Base-by-base conservation (phyloP, 352 stramenopile species). In the Globisporangium apiculatum region DNA sequence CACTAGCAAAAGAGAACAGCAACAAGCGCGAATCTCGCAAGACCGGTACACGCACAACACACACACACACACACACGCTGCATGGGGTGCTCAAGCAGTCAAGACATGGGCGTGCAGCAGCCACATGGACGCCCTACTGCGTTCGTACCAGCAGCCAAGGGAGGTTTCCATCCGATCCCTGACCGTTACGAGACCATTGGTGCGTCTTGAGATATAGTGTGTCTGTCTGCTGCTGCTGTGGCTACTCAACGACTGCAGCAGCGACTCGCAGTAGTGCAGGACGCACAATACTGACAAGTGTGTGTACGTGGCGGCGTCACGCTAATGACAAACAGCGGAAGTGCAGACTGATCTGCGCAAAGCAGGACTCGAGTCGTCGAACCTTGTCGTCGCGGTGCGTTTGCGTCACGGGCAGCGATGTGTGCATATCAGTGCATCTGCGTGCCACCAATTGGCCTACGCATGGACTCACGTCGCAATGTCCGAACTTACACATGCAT, bases 331-430 rank as follows among this genome's bases (percentile, higher is more conserved):
- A 37, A 48, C 61, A 75, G 64, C 52, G 6, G 58, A 73, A 53
- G 64, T 74, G 46, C 57, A 73, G 55, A 38, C 46, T 6, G 61
- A 76, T 53, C 43, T 68, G 24, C 57, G 66, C 15, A 58, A 57
- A 42, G 53, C 60, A 3, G 74, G 74, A 3, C 64, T 91, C 12
- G 77, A 89, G 61, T 86, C 79, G 12, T 88, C 74, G 11, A 88
- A 88, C 57, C 60, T 91, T 46, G 64, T 92, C 50, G 68, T 92
- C 51, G 77, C 66, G 36, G 66, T 79, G 45, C 46, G 70, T 71
- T 11, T n/a, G 15, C 14, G 5, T 24, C 5, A 9, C n/a, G 17
- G 4, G 7, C 24, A 11, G 24, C n/a, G 11, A 10, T 49, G 4
- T 49, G 15, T 35, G 2, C 6, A 5, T 48, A 18, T 7, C 11